Evolutionary conservation across 2,329 filamentous ascomycete species (phyloP), one percentile per base, ranked within the genome.

Genomic region (Diplodia intermedia): DNA sequence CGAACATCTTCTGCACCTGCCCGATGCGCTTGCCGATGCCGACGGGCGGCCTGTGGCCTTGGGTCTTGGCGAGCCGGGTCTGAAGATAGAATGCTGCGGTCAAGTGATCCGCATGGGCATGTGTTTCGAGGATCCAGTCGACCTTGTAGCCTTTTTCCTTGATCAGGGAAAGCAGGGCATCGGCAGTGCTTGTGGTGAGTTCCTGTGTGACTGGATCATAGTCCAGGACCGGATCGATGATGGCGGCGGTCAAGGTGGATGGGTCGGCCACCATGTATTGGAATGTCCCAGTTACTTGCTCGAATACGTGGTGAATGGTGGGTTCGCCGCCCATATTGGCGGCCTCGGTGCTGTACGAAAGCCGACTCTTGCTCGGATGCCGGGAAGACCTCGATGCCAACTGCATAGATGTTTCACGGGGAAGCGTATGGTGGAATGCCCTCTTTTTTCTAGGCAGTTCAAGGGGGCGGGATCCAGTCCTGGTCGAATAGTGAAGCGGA

Each of bases 181-280:
- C 86, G 1, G 88, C 87, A 0, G 83, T 77, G 1, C 71, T 60
- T 0, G 86, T 88, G 2, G 76, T 79, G 66, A 89, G 79, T 4
- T 69, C 72, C 43, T 77, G 75, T 2, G 74, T 79, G 20, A 74
- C 71, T 8, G 80, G 79, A 62, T 86, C 82, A 68, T 82, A 88
- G 74, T 89, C 82, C 6, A 89, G 72, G 0, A 89, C 87, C 0
- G 86, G 80, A 71, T 89, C 88, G 70, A 89, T 88, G 66, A 89
- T 86, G 61, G 81, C 84, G 0, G 86, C 85, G 0, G 71, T 71
- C 2, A 71, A 72, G 0, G 85, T 86, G 0, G 72, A 68, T 0
- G 85, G 83, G 70, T 88, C 86, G 0, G 82, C 84, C 1, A 89
- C 82, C 0, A 89, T 71, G 69, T 87, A 88, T 71, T 88, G 86